Evolutionary conservation across 148 eudicot species (phyloP).

Genomic region (Chenopodium quinoa): DNA sequence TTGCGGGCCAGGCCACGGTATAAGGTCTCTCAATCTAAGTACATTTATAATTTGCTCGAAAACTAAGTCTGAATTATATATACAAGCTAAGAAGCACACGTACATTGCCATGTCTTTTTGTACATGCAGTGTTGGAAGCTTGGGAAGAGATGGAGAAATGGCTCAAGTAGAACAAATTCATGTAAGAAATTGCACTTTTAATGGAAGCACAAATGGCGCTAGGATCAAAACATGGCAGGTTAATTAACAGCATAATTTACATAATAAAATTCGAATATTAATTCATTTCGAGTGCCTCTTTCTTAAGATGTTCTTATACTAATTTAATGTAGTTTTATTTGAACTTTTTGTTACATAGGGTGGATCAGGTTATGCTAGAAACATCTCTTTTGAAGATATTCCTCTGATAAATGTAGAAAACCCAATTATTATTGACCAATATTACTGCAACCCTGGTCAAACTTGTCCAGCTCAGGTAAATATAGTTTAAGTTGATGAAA

Average conservation of each 20-base stretch:
- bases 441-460: constrained; percentile 23
- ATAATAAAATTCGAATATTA: too few relatives aligned
- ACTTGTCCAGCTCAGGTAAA: constrained; percentile 5
- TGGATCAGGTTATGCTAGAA: constrained; percentile 51
- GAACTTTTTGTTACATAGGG: constrained; percentile 26
- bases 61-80: too few relatives aligned
- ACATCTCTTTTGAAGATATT: constrained; percentile 37
- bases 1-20: constrained; percentile 64
- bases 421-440: constrained; percentile 57
- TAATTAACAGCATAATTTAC: neutral
- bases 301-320: too few relatives aligned
- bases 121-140: constrained; percentile 43
- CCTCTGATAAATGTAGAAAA: constrained; percentile 26
- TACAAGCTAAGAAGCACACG: too few relatives aligned
- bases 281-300: too few relatives aligned
- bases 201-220: constrained; percentile 37
- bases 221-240: constrained; percentile 77
- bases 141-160: constrained; percentile 36
- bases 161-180: constrained; percentile 37
- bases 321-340: too few relatives aligned
- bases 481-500: too few relatives aligned
- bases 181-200: constrained; percentile 39
- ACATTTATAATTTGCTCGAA: neutral
- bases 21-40: constrained; percentile 37
- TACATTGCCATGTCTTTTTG: neutral